Evolutionary conservation across 2,329 filamentous ascomycete genomes (phyloP).

Genomic region (Penicillium sp.): DNA sequence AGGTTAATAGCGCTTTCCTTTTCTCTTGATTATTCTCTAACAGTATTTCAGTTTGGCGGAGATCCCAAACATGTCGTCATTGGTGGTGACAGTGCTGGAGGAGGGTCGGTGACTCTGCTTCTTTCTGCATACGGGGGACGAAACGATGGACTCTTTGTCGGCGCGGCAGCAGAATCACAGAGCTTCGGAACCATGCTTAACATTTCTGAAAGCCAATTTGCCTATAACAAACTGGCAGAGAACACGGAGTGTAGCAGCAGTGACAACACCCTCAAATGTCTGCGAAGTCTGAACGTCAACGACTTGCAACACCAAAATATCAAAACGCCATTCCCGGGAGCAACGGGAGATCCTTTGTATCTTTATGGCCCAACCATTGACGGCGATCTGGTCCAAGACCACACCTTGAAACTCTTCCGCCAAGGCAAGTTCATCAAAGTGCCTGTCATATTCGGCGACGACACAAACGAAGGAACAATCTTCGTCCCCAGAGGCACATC

Average conservation of each 20-base stretch:
- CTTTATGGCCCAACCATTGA: conserved; percentile 55
- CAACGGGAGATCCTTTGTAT: conserved; percentile 45
- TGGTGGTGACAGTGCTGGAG: conserved; percentile 68
- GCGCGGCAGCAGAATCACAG: conserved; percentile 55
- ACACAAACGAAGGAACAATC: conserved; percentile 64
- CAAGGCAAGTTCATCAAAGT: conserved; percentile 52
- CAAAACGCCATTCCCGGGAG: conserved; percentile 47
- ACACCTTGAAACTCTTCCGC: conserved; percentile 50
- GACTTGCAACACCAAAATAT: conserved; percentile 48
- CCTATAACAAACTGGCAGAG: conserved; percentile 52
- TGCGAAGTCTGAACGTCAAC: conserved; percentile 46
- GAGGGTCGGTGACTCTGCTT: conserved; percentile 61
- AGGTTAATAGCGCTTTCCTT: conserved; percentile 31
- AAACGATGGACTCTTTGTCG: conserved; percentile 52
- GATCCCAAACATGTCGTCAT: conserved; percentile 66
- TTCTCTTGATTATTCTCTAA: background rate
- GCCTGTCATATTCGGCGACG: conserved; percentile 57
- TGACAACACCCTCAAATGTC: conserved; percentile 48
- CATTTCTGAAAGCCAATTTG: conserved; percentile 49
- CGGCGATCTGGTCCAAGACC: conserved; percentile 50
- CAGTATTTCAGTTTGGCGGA: conserved; percentile 60
- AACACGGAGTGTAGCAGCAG: conserved; percentile 48
- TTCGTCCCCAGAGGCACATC: conserved; percentile 55
- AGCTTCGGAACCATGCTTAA: conserved; percentile 53
- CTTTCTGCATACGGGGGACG: conserved; percentile 55